Percentiles rank a stretch among this genome's conserved stretches.
Conservation (phyloP, 768 basidiomycete species). For the Cystofilobasidium macerans region DNA sequence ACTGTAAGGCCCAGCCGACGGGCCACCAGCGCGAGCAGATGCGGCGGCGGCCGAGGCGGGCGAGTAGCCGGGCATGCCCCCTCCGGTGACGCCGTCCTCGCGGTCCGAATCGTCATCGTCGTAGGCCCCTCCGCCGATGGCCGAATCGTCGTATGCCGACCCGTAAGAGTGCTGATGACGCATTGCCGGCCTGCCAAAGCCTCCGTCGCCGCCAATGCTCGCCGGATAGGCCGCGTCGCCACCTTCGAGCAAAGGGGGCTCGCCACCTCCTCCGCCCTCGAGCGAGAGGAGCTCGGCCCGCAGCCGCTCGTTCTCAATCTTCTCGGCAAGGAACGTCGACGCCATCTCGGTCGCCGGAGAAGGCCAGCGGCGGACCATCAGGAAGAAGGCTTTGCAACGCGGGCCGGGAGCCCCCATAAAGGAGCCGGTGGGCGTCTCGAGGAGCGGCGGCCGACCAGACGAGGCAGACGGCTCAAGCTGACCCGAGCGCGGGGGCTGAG, state of each 20-base stretch:
- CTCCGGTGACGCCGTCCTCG: neutral
- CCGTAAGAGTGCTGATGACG: conserved; percentile 6
- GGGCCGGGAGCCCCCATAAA: conserved; percentile 4
- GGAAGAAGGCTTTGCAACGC: conserved; percentile 52
- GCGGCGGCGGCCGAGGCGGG: neutral
- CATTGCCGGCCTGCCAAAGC: neutral
- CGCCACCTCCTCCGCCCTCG: neutral
- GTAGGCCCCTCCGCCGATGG: conserved; percentile 14
- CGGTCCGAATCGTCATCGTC: conserved; percentile 23
- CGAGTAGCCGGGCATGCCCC: neutral
- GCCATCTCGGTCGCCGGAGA: conserved; percentile 59
- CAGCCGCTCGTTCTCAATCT: conserved; percentile 73
- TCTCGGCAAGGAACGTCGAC: conserved; percentile 58
- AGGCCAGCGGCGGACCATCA: conserved; percentile 65
- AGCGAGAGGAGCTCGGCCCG: conserved; percentile 45
- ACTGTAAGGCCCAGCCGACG: too few species aligned
- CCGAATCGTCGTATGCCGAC: conserved; percentile 8
- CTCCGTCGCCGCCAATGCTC: neutral
- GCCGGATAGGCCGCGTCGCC: too few species aligned
- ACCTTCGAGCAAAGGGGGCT: neutral
- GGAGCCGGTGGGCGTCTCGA: neutral
- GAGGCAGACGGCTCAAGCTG: neutral
- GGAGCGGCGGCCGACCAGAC: neutral
- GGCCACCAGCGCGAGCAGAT: neutral
- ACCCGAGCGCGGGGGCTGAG: neutral